These are phyloP conservation scores for Lachancea waltii DNA, from an alignment of 805 yeast genomes.

Conservation along the genomic window DNA sequence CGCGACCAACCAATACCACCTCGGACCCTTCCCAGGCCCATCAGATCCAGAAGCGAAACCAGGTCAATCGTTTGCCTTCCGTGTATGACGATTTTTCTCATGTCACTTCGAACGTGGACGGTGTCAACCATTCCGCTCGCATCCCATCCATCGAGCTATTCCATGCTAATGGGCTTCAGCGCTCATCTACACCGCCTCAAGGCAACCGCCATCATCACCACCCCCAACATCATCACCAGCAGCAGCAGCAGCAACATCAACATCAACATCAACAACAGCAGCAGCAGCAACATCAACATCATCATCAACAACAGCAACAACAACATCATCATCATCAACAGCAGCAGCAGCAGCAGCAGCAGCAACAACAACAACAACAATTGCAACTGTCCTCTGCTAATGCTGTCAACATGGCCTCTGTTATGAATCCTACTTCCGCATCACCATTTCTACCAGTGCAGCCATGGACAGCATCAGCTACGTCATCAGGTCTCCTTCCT, in stretches of 20 bases:
- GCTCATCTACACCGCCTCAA: background rate
- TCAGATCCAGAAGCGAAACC: conserved; percentile 6
- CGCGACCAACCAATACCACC: too few species aligned
- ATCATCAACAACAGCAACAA: too few species aligned
- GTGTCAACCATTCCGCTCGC: background rate
- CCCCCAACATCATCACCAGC: too few species aligned
- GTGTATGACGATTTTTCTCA: background rate
- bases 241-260: too few species aligned
- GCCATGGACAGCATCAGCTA: conserved; percentile 3
- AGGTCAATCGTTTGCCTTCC: conserved; percentile 5
- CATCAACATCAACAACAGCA: too few species aligned
- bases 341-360: too few species aligned
- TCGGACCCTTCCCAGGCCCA: background rate
- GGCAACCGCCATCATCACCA: background rate
- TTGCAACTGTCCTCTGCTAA: too few species aligned
- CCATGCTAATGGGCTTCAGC: background rate
- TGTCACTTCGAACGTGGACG: background rate
- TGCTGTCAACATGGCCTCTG: too few species aligned
- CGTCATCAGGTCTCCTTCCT: conserved; percentile 2
- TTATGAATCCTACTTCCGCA: too few species aligned
- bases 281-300: too few species aligned
- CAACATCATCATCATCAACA: too few species aligned
- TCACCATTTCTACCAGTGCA: conserved; percentile 6
- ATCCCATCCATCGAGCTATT: conserved; percentile 3
- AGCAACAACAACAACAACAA: too few species aligned